Conservation (phyloP, 2,329 filamentous ascomycete genomes). For the Hymenoscyphus albidus region DNA sequence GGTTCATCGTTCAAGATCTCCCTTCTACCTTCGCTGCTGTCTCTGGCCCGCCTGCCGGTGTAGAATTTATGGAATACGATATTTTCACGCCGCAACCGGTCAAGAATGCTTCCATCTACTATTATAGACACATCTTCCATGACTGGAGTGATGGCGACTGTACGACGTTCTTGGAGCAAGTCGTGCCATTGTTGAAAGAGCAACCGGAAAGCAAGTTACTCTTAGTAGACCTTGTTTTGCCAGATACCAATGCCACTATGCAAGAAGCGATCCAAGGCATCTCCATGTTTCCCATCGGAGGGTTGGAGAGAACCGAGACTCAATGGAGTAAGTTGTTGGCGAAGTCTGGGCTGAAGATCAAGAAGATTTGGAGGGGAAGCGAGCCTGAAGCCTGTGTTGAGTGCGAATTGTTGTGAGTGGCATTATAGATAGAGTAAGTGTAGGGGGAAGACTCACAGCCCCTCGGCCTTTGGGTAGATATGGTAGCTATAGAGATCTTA, state of each 20-base stretch:
- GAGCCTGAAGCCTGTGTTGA: slow-evolving; percentile 8
- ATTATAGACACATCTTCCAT: slow-evolving; percentile 27
- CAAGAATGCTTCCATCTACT: slow-evolving; percentile 22
- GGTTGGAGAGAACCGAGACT: slow-evolving; percentile 25
- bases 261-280: slow-evolving; percentile 25
- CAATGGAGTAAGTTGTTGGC: slow-evolving; percentile 24
- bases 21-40: slow-evolving; percentile 22
- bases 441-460: too few species aligned
- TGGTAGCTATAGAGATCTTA: too few species aligned
- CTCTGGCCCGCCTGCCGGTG: slow-evolving; percentile 18
- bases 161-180: slow-evolving; percentile 18
- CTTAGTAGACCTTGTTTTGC: slow-evolving; percentile 27
- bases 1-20: slow-evolving; percentile 27
- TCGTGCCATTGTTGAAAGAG: slow-evolving; percentile 20
- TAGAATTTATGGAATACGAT: slow-evolving; percentile 35
- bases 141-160: slow-evolving; percentile 26
- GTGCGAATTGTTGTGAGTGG: not conserved
- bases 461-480: too few species aligned
- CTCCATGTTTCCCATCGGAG: slow-evolving; percentile 26
- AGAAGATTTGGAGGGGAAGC: slow-evolving; percentile 29
- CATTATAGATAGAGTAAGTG: not conserved
- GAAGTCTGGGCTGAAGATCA: slow-evolving; percentile 24
- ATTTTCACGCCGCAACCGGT: slow-evolving; percentile 27
- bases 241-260: slow-evolving; percentile 24
- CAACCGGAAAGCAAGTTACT: slow-evolving; percentile 25